Evolutionary conservation across 345 rosid genomes (phyloP).

Genomic region (Pistacia integerrima): DNA sequence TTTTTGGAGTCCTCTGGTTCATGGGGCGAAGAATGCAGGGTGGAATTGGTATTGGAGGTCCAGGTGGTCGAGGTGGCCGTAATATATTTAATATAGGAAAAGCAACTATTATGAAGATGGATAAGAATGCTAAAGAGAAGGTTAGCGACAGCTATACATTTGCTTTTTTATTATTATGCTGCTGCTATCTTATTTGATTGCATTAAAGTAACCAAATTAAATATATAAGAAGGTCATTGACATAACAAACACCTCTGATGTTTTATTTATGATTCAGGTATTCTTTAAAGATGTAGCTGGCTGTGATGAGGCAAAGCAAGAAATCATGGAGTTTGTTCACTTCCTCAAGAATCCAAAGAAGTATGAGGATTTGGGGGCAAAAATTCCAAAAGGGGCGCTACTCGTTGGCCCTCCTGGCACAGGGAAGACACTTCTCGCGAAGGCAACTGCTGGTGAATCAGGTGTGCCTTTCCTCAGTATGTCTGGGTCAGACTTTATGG

Average conservation of each 20-base stretch:
- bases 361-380: constrained; percentile 54
- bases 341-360: constrained; percentile 60
- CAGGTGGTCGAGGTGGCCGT: constrained; percentile 46
- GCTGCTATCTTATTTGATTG: constrained; percentile 9
- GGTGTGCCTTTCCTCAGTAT: constrained; percentile 54
- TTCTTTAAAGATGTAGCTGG: constrained; percentile 61
- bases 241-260: constrained; percentile 13
- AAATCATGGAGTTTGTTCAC: constrained; percentile 62
- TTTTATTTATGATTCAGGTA: constrained; percentile 32
- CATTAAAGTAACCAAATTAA: not conserved
- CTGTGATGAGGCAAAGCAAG: constrained; percentile 64
- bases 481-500: constrained; percentile 60
- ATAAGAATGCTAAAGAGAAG: constrained; percentile 52
- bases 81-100: constrained; percentile 56
- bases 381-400: constrained; percentile 61
- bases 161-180: not conserved
- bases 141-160: constrained; percentile 18
- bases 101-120: constrained; percentile 45
- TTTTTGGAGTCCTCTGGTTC: constrained; percentile 40
- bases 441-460: constrained; percentile 61
- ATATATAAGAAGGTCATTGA: not conserved
- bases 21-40: constrained; percentile 38
- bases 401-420: constrained; percentile 61
- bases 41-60: constrained; percentile 48
- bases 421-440: constrained; percentile 60